Evolutionary conservation across 108 stramenopile genomes (phyloP), one percentile per base, ranked within the genome.

Genomic region (Nitzschia palea): DNA sequence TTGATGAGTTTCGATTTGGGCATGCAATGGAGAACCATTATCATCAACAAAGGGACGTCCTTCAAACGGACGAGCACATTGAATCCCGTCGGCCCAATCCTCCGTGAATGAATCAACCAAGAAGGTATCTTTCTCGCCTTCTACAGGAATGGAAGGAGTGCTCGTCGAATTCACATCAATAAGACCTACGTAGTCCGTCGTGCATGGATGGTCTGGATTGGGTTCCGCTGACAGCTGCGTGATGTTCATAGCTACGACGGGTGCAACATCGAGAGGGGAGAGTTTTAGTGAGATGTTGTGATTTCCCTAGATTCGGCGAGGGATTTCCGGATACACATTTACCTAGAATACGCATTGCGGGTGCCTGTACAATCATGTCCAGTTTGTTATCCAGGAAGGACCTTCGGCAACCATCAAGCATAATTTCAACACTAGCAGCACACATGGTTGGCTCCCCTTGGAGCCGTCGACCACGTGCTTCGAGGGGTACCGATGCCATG

Each of bases 41-140:
- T 34, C 70, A 65, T 84, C 83, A 2, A 80, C 55, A 44, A 75
- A 84, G 2, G 83, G 83, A 33, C 83, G 73, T 12, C 83, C 83
- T n/a, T 78, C 73, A 20, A 77, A 35, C 18, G 73, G 36, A 27
- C 76, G 68, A 10, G 22, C 4, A 22, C 58, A 60, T 22, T 14
- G 26, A 48, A 17, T 33, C 54, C 10, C 54, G 29, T 14, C 14
- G n/a, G 50, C 50, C 23, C 17, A n/a, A 51, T 15, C 50, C 50
- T 22, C n/a, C n/a, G n/a, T n/a, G n/a, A 51, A n/a, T 8, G 50
- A 51, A n/a, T 6, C 17, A 8, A 51, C 18, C 50, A 23, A 8
- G 20, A 8, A 51, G 6, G 50, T n/a, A 22, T 22, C 23, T 10
- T 51, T n/a, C n/a, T 23, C 12, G n/a, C 18, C 9, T 6, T 6